phyloP scores from a whole-genome alignment of 305 asterid genomes.

The Withania somnifera region DNA sequence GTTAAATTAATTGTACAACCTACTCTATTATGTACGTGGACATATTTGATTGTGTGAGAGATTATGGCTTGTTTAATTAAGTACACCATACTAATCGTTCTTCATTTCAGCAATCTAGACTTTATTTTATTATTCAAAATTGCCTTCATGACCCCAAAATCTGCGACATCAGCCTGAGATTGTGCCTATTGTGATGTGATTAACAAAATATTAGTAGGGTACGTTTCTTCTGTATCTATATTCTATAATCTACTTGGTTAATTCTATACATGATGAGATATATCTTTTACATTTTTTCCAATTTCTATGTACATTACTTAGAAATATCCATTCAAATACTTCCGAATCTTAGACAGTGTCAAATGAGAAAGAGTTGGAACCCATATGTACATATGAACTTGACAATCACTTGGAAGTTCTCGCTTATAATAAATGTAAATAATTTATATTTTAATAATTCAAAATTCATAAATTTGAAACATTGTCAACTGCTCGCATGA shows the following conservation, averaged over 20 bases:
- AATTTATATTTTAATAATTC: background rate
- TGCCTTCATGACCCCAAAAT: slow-evolving; percentile 13
- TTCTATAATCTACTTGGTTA: background rate
- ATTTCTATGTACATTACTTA: too few relatives aligned
- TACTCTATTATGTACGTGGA: background rate
- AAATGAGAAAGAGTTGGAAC: too few relatives aligned
- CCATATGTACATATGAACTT: too few relatives aligned
- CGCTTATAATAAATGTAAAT: too few relatives aligned
- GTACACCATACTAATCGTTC: background rate
- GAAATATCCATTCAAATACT: too few relatives aligned
- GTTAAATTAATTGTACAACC: background rate
- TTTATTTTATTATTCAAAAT: background rate
- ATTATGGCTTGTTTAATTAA: background rate
- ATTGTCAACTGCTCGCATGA: background rate
- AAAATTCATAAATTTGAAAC: background rate
- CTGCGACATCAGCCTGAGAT: slow-evolving; percentile 25
- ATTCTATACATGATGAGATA: background rate
- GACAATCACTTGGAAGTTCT: too few relatives aligned
- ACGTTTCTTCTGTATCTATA: background rate
- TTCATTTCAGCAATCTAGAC: background rate
- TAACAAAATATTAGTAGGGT: background rate
- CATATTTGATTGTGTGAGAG: background rate
- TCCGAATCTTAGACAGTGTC: too few relatives aligned
- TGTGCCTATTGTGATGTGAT: slow-evolving; percentile 12
- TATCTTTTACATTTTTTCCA: too few relatives aligned